These are phyloP conservation scores for Chalciporus sphaerocephalus DNA, from an alignment of 768 basidiomycete species.

Conservation along the genomic window DNA sequence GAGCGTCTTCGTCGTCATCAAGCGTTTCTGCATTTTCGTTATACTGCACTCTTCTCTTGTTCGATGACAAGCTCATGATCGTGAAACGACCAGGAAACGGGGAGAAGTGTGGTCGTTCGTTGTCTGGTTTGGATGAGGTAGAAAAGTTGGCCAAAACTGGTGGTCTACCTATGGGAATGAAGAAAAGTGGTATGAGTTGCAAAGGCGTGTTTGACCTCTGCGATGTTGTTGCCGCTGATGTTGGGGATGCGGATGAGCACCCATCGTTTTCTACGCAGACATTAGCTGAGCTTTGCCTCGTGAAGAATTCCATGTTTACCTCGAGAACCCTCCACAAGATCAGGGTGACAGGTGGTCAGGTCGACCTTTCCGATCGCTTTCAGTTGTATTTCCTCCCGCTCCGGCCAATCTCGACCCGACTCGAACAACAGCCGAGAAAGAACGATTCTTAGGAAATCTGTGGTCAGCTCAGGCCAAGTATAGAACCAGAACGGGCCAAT, in stretches of 20 bases:
- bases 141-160: conserved; percentile 67
- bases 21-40: conserved; percentile 46
- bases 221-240: conserved; percentile 78
- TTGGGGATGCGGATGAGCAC: conserved; percentile 75
- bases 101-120: conserved; percentile 65
- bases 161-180: conserved; percentile 58
- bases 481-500: conserved; percentile 67
- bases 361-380: conserved; percentile 75
- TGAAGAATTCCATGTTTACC: conserved; percentile 80
- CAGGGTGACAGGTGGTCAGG: conserved; percentile 85
- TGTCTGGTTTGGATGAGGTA: conserved; percentile 75
- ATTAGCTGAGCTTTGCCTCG: conserved; percentile 5
- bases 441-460: conserved; percentile 80
- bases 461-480: conserved; percentile 86
- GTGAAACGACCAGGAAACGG: conserved; percentile 78
- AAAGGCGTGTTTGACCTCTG: conserved; percentile 83
- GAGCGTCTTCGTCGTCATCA: conserved; percentile 41
- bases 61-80: conserved; percentile 90
- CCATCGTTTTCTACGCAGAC: neutral
- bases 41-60: conserved; percentile 87
- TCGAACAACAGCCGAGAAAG: conserved; percentile 63
- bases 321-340: conserved; percentile 79
- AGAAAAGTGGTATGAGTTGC: conserved; percentile 77
- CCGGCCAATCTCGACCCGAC: conserved; percentile 62
- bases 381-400: conserved; percentile 72